phyloP scores from a whole-genome alignment of 176 grass and related monocot species.

The Carex littledalei region DNA sequence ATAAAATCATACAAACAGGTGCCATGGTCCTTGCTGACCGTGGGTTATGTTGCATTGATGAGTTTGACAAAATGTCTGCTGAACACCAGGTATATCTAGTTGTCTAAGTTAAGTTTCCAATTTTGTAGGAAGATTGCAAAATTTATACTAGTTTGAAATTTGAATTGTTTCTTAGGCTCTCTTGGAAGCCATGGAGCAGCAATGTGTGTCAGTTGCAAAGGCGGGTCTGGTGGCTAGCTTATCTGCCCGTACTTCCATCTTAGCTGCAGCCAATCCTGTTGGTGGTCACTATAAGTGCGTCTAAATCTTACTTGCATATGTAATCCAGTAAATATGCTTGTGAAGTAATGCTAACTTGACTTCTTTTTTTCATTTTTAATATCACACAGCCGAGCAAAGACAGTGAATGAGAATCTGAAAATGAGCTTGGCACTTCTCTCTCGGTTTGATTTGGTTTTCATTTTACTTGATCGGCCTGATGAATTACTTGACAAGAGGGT shows the following conservation, averaged over 20 bases:
- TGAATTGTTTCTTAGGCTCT: slow-evolving; percentile 66
- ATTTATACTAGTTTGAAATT: slow-evolving; percentile 27
- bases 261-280: slow-evolving; percentile 94
- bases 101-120: background rate
- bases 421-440: slow-evolving; percentile 86
- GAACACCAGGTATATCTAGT: slow-evolving; percentile 68
- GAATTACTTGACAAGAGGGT: slow-evolving; percentile 72
- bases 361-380: slow-evolving; percentile 13
- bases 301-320: slow-evolving; percentile 31
- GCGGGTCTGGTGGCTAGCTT: slow-evolving; percentile 94
- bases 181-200: slow-evolving; percentile 97
- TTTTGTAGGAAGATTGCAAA: slow-evolving; percentile 23
- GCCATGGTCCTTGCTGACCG: slow-evolving; percentile 94
- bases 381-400: slow-evolving; percentile 73
- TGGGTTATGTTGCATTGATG: slow-evolving; percentile 89
- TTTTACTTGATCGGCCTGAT: slow-evolving; percentile 83
- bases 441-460: slow-evolving; percentile 92
- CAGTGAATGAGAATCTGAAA: slow-evolving; percentile 84
- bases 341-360: background rate
- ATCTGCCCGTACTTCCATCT: slow-evolving; percentile 75
- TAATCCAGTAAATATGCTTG: slow-evolving; percentile 6
- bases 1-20: slow-evolving; percentile 40
- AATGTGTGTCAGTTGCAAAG: slow-evolving; percentile 97
- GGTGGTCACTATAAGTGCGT: slow-evolving; percentile 95
- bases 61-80: slow-evolving; percentile 95